These are phyloP conservation scores for Babesia divergens DNA, from an alignment of 169 alveolate genomes.

Conservation along the genomic window DNA sequence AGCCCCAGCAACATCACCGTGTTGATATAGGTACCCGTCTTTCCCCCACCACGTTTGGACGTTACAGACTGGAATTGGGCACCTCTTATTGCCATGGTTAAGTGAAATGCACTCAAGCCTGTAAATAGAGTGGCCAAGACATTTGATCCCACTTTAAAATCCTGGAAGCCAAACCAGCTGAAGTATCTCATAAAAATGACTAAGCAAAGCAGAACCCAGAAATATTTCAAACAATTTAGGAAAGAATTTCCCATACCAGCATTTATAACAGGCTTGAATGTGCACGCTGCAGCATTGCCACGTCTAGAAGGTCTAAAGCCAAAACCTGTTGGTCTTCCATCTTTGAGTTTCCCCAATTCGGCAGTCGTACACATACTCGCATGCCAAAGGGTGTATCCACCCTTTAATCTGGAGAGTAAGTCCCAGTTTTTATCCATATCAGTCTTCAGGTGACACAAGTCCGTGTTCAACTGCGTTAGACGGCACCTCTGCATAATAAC, in stretches of 20 bases:
- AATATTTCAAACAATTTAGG: not conserved
- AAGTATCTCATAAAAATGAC: not conserved
- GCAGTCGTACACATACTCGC: not conserved
- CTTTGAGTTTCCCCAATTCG: not conserved
- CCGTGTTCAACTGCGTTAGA: not conserved
- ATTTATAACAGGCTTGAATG: not conserved
- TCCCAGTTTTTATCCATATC: not conserved
- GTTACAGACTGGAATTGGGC: not conserved
- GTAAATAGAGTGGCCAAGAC: not conserved
- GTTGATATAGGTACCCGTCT: slow-evolving; percentile 3
- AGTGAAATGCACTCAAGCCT: not conserved
- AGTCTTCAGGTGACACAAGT: not conserved
- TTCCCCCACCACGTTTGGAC: not conserved
- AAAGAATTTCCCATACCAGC: not conserved
- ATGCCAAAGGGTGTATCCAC: not conserved
- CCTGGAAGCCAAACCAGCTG: slow-evolving; percentile 10
- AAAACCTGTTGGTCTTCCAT: no score
- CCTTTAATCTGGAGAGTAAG: not conserved
- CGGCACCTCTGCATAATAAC: not conserved
- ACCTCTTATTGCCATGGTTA: slow-evolving; percentile 8
- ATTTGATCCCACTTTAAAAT: not conserved
- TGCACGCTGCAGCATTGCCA: not conserved
- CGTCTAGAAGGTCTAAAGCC: not conserved
- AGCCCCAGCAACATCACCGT: slow-evolving; percentile 3
- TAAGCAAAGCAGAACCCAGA: slow-evolving; percentile 8